A percentile compares a stretch with the other conserved stretches of the same genome.
Conservation (phyloP, 2,329 filamentous ascomycete genomes). For the Cytospora schulzeri region DNA sequence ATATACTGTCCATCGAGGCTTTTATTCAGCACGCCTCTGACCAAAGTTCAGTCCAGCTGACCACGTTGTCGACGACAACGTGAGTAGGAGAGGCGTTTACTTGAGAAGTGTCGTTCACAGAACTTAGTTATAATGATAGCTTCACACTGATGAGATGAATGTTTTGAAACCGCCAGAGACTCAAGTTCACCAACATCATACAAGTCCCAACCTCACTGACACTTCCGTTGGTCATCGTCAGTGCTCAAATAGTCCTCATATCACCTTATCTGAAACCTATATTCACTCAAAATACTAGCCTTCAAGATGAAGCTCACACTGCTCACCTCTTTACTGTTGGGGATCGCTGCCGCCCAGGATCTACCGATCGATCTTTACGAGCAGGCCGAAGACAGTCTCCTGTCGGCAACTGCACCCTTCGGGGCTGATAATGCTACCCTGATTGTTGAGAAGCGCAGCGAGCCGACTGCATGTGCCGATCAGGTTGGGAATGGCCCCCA, state of each 20-base stretch:
- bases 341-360: constrained; percentile 9
- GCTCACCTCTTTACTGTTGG: background rate
- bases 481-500: constrained; percentile 27
- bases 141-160: background rate
- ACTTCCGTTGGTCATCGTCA: background rate
- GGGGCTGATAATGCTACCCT: background rate
- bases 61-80: background rate
- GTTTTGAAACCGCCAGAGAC: too few relatives aligned
- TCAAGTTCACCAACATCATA: too few relatives aligned
- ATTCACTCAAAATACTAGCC: background rate
- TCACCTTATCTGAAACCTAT: background rate
- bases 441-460: background rate
- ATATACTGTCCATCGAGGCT: too few relatives aligned
- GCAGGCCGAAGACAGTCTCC: background rate
- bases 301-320: background rate
- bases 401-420: background rate
- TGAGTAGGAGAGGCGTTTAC: background rate
- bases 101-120: background rate
- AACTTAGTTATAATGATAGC: background rate
- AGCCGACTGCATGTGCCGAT: constrained; percentile 17
- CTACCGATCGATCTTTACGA: background rate
- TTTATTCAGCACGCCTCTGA: background rate
- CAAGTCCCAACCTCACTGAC: too few relatives aligned
- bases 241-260: background rate
- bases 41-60: background rate